Conservation (phyloP, 208 protist genomes). For the Leishmania major region DNA sequence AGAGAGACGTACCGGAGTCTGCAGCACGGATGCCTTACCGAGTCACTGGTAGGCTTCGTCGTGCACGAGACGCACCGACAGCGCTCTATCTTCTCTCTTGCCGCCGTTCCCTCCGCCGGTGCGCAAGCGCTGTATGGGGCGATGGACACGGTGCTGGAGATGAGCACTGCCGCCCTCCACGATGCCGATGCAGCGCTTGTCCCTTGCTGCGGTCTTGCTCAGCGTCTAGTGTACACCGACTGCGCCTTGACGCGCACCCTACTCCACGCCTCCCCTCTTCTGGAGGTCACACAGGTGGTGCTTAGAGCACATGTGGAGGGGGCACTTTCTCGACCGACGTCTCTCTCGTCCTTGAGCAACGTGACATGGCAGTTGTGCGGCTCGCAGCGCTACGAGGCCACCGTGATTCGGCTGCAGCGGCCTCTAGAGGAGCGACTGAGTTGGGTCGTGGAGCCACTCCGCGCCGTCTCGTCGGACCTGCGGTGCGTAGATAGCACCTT, state of each 20-base stretch:
- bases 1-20: not conserved
- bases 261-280: constrained; percentile 7
- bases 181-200: constrained; percentile 38
- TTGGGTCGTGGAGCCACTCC: constrained; percentile 25
- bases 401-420: not conserved
- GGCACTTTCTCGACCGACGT: not conserved
- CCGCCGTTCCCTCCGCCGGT: not conserved
- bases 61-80: constrained; percentile 9
- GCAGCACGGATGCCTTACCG: constrained; percentile 14
- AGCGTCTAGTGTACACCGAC: constrained; percentile 35
- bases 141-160: constrained; percentile 42
- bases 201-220: constrained; percentile 37
- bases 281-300: constrained; percentile 14
- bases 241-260: constrained; percentile 28
- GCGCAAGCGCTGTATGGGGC: not conserved
- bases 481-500: not conserved
- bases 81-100: constrained; percentile 17
- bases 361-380: constrained; percentile 24
- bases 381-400: constrained; percentile 19
- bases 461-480: not conserved
- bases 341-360: not conserved
- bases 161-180: constrained; percentile 21
- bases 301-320: constrained; percentile 27
- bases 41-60: constrained; percentile 12
- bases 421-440: not conserved